These are phyloP conservation scores for Talaromyces nanjingensis DNA, from an alignment of 495 filamentous ascomycete species.

Conservation along the genomic window DNA sequence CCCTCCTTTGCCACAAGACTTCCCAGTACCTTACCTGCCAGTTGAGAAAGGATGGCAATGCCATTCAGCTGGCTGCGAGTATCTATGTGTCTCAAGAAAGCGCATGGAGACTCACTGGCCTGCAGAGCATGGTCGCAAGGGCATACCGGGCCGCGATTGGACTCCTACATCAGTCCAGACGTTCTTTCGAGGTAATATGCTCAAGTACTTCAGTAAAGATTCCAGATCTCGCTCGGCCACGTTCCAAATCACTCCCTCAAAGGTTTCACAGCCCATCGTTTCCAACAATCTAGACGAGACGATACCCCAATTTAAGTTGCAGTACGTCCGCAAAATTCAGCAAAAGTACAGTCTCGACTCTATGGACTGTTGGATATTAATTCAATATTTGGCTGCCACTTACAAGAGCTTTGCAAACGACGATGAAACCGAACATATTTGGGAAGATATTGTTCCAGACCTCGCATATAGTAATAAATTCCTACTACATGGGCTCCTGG, in stretches of 20 bases:
- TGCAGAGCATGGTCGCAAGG: slow-evolving; percentile 13
- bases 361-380: slow-evolving; percentile 12
- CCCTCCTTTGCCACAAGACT: slow-evolving; percentile 14
- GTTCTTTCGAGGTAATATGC: slow-evolving; percentile 22
- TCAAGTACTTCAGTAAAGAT: slow-evolving; percentile 9
- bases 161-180: slow-evolving; percentile 17
- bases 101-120: slow-evolving; percentile 27
- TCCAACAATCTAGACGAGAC: neutral
- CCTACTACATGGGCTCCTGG: slow-evolving; percentile 28
- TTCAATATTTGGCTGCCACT: slow-evolving; percentile 15
- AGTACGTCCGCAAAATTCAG: neutral
- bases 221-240: neutral
- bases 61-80: slow-evolving; percentile 13
- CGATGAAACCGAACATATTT: slow-evolving; percentile 13
- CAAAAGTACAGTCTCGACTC: slow-evolving; percentile 9
- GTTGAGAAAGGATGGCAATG: slow-evolving; percentile 24
- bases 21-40: slow-evolving; percentile 24
- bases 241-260: neutral
- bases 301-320: neutral
- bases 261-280: neutral
- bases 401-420: slow-evolving; percentile 14
- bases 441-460: slow-evolving; percentile 16
- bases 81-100: slow-evolving; percentile 23
- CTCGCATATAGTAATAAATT: slow-evolving; percentile 20
- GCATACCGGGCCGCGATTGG: slow-evolving; percentile 11